Conservation (phyloP, 2,329 filamentous ascomycete species). For the Fusarium buxicola region DNA sequence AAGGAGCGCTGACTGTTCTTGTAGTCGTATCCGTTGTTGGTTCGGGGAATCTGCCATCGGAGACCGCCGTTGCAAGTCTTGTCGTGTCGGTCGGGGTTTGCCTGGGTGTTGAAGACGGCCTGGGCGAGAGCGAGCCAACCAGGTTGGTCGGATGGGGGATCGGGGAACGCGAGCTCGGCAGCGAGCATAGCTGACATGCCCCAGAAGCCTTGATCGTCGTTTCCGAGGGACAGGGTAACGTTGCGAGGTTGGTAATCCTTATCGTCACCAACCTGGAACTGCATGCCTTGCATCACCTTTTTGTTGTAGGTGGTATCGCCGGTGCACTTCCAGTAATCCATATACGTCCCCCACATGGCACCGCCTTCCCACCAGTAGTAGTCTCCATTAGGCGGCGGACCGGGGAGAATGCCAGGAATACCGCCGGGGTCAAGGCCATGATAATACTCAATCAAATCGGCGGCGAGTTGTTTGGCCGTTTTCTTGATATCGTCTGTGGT, state of each 20-base stretch:
- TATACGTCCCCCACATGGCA: slow-evolving; percentile 70
- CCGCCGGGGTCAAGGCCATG: slow-evolving; percentile 58
- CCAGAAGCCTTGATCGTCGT: slow-evolving; percentile 77
- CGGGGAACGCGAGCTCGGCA: slow-evolving; percentile 67
- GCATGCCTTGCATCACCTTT: slow-evolving; percentile 62
- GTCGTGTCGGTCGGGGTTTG: slow-evolving; percentile 68
- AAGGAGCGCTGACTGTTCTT: slow-evolving; percentile 65
- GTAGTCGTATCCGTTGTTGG: slow-evolving; percentile 82
- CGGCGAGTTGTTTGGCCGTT: slow-evolving; percentile 54
- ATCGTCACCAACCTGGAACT: slow-evolving; percentile 64
- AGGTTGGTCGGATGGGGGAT: slow-evolving; percentile 62
- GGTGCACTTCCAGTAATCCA: slow-evolving; percentile 74
- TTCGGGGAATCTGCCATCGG: slow-evolving; percentile 81
- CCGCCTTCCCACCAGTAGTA: slow-evolving; percentile 78
- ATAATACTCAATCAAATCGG: slow-evolving; percentile 61
- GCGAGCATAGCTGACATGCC: slow-evolving; percentile 72
- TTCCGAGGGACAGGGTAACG: slow-evolving; percentile 64
- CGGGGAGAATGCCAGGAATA: slow-evolving; percentile 61
- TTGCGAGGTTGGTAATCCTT: slow-evolving; percentile 68
- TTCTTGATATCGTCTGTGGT: slow-evolving; percentile 53
- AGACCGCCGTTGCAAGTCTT: slow-evolving; percentile 69
- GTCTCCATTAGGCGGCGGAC: slow-evolving; percentile 57
- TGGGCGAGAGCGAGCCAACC: slow-evolving; percentile 69
- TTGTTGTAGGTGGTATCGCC: slow-evolving; percentile 69
- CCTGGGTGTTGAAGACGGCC: slow-evolving; percentile 71